Conservation (phyloP, 805 yeast species). For the Sugiyamaella floridensis region DNA sequence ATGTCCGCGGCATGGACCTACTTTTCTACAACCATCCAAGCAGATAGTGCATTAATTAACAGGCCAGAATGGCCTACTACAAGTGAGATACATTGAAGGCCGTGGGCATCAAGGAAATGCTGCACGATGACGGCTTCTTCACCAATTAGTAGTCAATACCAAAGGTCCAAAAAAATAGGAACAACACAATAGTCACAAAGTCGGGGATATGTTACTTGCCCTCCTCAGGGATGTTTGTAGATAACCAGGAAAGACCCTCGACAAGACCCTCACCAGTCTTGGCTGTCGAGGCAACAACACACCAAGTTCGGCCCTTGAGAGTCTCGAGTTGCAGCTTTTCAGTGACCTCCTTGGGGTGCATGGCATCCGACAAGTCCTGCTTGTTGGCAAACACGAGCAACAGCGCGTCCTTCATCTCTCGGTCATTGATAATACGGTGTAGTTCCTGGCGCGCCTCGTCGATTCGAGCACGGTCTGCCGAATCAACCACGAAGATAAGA, state of each 20-base stretch:
- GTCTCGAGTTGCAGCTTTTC: constrained; percentile 59
- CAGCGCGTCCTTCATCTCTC: constrained; percentile 74
- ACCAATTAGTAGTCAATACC: neutral
- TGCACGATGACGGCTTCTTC: neutral
- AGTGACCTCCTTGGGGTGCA: constrained; percentile 74
- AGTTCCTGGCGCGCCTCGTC: constrained; percentile 74
- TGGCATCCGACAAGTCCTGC: constrained; percentile 67
- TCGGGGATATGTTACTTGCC: constrained; percentile 13
- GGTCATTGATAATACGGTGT: constrained; percentile 69
- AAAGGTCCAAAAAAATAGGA: neutral
- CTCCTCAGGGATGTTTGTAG: constrained; percentile 46
- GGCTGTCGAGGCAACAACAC: constrained; percentile 87
- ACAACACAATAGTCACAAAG: neutral
- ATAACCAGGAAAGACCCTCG: constrained; percentile 83
- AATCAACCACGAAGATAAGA: constrained; percentile 82
- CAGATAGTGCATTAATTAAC: neutral
- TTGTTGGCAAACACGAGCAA: constrained; percentile 83
- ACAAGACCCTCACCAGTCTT: constrained; percentile 83
- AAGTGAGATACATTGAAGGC: neutral
- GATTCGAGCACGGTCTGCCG: constrained; percentile 63
- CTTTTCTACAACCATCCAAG: neutral
- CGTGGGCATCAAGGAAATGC: neutral
- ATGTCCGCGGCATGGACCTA: too few relatives aligned
- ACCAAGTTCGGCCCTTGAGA: constrained; percentile 71
- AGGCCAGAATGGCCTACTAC: neutral